Conservation (phyloP, 768 basidiomycete genomes). For the Cantharellus cinnabarinus region DNA sequence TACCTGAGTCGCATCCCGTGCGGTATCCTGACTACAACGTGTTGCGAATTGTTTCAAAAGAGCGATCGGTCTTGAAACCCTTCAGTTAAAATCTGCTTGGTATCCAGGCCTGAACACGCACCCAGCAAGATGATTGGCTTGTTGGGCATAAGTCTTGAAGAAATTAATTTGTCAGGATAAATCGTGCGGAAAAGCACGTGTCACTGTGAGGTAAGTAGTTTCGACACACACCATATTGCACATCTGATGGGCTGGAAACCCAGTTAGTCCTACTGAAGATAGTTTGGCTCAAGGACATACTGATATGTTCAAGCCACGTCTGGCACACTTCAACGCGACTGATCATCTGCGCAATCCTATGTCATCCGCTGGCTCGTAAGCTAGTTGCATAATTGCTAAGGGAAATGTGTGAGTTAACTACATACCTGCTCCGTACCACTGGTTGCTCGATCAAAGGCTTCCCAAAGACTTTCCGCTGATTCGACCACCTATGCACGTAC, state of each 20-base stretch:
- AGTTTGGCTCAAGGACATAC: background rate
- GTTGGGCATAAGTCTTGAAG: constrained; percentile 46
- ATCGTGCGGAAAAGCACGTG: background rate
- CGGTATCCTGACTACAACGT: constrained; percentile 55
- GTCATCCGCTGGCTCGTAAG: background rate
- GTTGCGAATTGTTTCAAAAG: constrained; percentile 65
- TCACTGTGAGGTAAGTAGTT: constrained; percentile 1
- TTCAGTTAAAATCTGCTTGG: background rate
- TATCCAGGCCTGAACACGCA: constrained; percentile 36
- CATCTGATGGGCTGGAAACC: constrained; percentile 52
- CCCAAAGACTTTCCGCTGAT: constrained; percentile 80
- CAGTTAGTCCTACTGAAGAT: no score
- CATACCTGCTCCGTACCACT: constrained; percentile 66
- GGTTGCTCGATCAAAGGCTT: constrained; percentile 53
- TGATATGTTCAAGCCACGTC: constrained; percentile 68
- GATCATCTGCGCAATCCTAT: constrained; percentile 60
- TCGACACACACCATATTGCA: constrained; percentile 65
- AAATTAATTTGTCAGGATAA: no score
- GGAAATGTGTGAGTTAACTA: constrained; percentile 14
- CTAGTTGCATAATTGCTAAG: background rate
- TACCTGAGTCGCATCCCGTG: constrained; percentile 38
- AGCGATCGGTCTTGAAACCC: constrained; percentile 32
- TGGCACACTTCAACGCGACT: constrained; percentile 63
- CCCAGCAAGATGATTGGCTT: constrained; percentile 56
- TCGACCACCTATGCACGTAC: constrained; percentile 35